Percentiles rank a stretch among this genome's conserved stretches.
These are phyloP conservation scores for Schizochytrium sp. DNA, from an alignment of 108 stramenopile genomes.

Conservation along the genomic window DNA sequence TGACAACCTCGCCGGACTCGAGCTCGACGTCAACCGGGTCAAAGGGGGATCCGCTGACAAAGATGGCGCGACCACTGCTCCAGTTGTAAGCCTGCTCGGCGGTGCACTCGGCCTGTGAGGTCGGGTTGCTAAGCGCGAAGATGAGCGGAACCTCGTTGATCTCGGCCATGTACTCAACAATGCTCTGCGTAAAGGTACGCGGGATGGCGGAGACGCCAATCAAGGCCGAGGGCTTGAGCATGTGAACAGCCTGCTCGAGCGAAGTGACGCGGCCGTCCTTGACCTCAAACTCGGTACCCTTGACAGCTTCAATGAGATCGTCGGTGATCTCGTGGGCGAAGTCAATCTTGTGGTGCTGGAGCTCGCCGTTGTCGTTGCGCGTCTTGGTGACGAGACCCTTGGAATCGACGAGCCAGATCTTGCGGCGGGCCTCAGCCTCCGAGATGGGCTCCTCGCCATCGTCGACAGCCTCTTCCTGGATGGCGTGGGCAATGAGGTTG, in stretches of 20 bases:
- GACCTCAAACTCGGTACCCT: slow-evolving; percentile 24
- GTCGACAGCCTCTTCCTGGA: slow-evolving; percentile 5
- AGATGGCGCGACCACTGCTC: slow-evolving; percentile 82
- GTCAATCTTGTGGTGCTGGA: slow-evolving; percentile 57
- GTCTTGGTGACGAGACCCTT: slow-evolving; percentile 39
- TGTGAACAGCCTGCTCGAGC: slow-evolving; percentile 27
- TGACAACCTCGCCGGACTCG: slow-evolving; percentile 42
- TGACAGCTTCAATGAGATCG: slow-evolving; percentile 56
- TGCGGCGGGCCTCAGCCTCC: slow-evolving; percentile 45
- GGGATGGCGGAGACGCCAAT: slow-evolving; percentile 83
- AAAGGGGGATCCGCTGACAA: slow-evolving; percentile 91
- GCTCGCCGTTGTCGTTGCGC: slow-evolving; percentile 1
- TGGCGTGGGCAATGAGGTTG: slow-evolving; percentile 55
- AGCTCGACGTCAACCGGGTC: slow-evolving; percentile 65
- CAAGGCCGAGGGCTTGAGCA: slow-evolving; percentile 73
- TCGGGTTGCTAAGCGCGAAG: slow-evolving; percentile 94
- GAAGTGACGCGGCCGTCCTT: not conserved
- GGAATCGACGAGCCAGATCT: slow-evolving; percentile 74
- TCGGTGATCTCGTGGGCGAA: slow-evolving; percentile 63
- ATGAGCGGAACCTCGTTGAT: slow-evolving; percentile 74
- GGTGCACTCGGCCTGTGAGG: slow-evolving; percentile 87
- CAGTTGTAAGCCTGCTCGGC: slow-evolving; percentile 92
- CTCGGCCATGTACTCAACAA: slow-evolving; percentile 61
- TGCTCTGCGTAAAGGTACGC: slow-evolving; percentile 61
- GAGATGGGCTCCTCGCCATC: not conserved